Evolutionary conservation across 768 basidiomycete genomes (phyloP).

Genomic region (Lentinula sp.): DNA sequence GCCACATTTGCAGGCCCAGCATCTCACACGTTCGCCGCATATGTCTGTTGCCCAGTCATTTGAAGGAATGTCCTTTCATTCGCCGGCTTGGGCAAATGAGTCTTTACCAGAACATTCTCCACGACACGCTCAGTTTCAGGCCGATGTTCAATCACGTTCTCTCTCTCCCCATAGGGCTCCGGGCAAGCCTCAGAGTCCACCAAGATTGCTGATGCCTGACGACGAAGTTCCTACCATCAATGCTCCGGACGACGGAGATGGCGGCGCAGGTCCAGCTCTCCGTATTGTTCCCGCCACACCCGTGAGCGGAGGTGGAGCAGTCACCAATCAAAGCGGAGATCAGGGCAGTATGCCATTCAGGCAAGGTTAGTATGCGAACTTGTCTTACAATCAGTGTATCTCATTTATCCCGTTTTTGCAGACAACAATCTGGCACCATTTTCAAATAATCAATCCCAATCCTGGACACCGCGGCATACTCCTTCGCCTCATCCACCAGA

Average conservation of each 20-base stretch:
- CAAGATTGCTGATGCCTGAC: slow-evolving; percentile 31
- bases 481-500: slow-evolving; percentile 6
- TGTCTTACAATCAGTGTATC: background rate
- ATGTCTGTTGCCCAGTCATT: slow-evolving; percentile 54
- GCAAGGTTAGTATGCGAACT: slow-evolving; percentile 38
- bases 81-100: slow-evolving; percentile 50
- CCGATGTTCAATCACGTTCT: slow-evolving; percentile 6
- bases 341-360: slow-evolving; percentile 36
- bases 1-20: slow-evolving; percentile 6
- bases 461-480: background rate
- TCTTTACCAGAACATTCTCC: slow-evolving; percentile 38
- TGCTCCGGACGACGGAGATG: slow-evolving; percentile 50
- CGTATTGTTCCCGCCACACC: slow-evolving; percentile 84
- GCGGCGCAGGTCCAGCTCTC: slow-evolving; percentile 52
- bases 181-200: slow-evolving; percentile 61
- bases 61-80: slow-evolving; percentile 58
- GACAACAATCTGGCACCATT: slow-evolving; percentile 3
- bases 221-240: slow-evolving; percentile 48
- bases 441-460: background rate
- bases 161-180: slow-evolving; percentile 23
- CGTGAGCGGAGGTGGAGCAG: slow-evolving; percentile 53
- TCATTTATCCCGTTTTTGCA: background rate
- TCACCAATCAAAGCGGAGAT: slow-evolving; percentile 25
- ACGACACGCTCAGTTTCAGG: slow-evolving; percentile 11
- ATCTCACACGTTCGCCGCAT: slow-evolving; percentile 44